Conservation (phyloP, 441 rosid genomes). For the Populus tomentosa region DNA sequence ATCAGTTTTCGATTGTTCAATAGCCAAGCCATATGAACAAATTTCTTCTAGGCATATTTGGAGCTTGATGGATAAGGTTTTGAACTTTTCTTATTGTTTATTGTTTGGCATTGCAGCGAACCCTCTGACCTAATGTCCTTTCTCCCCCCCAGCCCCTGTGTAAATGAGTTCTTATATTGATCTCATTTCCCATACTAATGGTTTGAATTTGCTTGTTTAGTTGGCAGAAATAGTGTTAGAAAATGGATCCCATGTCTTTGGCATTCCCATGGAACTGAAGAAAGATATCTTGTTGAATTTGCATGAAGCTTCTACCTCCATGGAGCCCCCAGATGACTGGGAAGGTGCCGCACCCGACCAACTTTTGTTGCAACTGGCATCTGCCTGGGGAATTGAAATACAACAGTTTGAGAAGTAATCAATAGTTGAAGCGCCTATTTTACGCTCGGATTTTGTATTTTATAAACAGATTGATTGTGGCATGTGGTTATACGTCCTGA, state of each 20-base stretch:
- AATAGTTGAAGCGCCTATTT: not conserved
- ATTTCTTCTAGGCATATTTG: not conserved
- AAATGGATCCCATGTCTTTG: slow-evolving; percentile 67
- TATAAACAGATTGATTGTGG: not conserved
- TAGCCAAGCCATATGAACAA: not conserved
- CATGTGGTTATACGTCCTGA: not conserved
- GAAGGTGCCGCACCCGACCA: slow-evolving; percentile 80
- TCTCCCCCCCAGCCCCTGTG: not conserved
- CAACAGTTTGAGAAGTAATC: slow-evolving; percentile 59
- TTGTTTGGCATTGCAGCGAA: not conserved
- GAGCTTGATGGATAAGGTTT: not conserved
- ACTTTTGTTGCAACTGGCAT: slow-evolving; percentile 78
- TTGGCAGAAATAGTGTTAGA: slow-evolving; percentile 75
- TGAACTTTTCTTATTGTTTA: not conserved
- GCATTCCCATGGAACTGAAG: slow-evolving; percentile 79
- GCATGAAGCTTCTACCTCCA: slow-evolving; percentile 65
- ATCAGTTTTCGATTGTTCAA: not conserved
- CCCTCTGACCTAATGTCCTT: not conserved
- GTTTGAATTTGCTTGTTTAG: slow-evolving; percentile 34
- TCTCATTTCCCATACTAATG: not conserved
- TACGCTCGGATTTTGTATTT: not conserved
- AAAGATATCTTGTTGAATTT: slow-evolving; percentile 74
- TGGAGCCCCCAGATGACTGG: slow-evolving; percentile 91
- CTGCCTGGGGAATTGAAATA: slow-evolving; percentile 84
- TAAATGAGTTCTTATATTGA: not conserved